These are phyloP conservation scores for Debaryomyces psychrophilus DNA, from an alignment of 1,139 yeast species.

Conservation along the genomic window DNA sequence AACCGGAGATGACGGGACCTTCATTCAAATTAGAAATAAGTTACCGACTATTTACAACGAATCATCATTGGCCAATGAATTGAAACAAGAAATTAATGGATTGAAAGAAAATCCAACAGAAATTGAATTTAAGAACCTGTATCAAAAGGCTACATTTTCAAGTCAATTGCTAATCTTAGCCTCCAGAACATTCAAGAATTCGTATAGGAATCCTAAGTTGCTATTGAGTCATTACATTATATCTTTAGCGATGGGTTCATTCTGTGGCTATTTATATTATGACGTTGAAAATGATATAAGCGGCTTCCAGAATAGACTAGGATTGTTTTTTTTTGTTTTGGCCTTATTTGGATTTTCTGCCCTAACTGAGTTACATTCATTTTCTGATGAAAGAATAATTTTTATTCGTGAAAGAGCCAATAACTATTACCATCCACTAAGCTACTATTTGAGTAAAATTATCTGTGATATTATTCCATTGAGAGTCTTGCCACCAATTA, in stretches of 20 bases:
- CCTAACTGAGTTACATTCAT: conserved; percentile 85
- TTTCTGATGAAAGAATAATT: conserved; percentile 83
- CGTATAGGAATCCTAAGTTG: conserved; percentile 87
- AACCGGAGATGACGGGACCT: conserved; percentile 32
- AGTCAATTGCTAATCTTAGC: conserved; percentile 72
- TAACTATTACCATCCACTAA: conserved; percentile 84
- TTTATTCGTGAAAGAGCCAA: conserved; percentile 93
- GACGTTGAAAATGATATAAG: conserved; percentile 84
- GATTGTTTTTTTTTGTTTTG: conserved; percentile 84
- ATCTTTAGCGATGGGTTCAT: conserved; percentile 73
- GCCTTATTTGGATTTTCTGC: conserved; percentile 94
- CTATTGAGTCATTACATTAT: conserved; percentile 80
- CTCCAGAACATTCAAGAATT: conserved; percentile 86
- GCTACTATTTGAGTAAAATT: conserved; percentile 84
- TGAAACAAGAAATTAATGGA: conserved; percentile 51
- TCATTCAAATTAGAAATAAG: conserved; percentile 36
- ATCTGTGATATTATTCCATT: conserved; percentile 88
- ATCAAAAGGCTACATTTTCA: conserved; percentile 56
- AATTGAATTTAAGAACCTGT: conserved; percentile 40
- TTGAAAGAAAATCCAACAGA: conserved; percentile 33
- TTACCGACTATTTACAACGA: conserved; percentile 48
- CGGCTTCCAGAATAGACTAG: conserved; percentile 94
- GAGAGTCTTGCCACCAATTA: conserved; percentile 85
- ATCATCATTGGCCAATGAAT: conserved; percentile 52
- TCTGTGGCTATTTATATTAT: conserved; percentile 86